Conservation (phyloP, 192 early-diverging fungal genomes). For the Podila clonocystis region DNA sequence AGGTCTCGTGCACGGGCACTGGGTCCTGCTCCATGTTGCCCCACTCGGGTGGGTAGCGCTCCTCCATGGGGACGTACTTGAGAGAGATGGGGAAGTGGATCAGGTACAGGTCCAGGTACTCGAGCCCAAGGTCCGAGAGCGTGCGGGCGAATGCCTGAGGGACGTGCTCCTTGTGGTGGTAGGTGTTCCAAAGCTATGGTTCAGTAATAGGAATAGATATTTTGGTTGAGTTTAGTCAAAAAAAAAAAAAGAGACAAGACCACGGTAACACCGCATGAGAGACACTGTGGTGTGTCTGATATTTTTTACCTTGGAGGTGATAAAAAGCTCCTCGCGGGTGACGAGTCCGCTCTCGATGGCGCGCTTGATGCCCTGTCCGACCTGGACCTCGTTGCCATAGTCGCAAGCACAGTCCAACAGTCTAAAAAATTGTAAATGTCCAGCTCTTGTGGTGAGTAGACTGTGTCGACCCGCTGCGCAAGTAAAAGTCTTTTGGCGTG, state of each 20-base stretch:
- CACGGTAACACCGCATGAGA: background rate
- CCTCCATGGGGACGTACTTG: conserved; percentile 58
- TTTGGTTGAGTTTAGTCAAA: too few species aligned
- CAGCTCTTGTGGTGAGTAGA: too few species aligned
- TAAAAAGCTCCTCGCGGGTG: conserved; percentile 65
- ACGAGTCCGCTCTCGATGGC: conserved; percentile 61
- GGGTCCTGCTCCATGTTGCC: conserved; percentile 51
- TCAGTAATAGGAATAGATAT: too few species aligned
- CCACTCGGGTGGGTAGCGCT: conserved; percentile 60
- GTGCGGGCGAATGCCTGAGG: conserved; percentile 62
- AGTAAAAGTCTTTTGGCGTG: too few species aligned
- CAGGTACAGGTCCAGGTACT: conserved; percentile 75
- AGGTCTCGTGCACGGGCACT: conserved; percentile 65
- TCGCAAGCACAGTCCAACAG: conserved; percentile 64
- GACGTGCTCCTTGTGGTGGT: conserved; percentile 62
- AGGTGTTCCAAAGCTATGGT: conserved; percentile 78
- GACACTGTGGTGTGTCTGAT: background rate
- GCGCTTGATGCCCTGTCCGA: conserved; percentile 65
- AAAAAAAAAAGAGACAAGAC: background rate
- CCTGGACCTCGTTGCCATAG: conserved; percentile 74
- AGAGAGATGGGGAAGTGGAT: conserved; percentile 76
- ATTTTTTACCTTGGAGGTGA: conserved; percentile 65
- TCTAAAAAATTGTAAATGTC: conserved; percentile 13
- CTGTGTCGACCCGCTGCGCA: too few species aligned
- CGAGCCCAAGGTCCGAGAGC: conserved; percentile 61